Evolutionary conservation across 768 basidiomycete species (phyloP).

Genomic region (Calocera viscosa): DNA sequence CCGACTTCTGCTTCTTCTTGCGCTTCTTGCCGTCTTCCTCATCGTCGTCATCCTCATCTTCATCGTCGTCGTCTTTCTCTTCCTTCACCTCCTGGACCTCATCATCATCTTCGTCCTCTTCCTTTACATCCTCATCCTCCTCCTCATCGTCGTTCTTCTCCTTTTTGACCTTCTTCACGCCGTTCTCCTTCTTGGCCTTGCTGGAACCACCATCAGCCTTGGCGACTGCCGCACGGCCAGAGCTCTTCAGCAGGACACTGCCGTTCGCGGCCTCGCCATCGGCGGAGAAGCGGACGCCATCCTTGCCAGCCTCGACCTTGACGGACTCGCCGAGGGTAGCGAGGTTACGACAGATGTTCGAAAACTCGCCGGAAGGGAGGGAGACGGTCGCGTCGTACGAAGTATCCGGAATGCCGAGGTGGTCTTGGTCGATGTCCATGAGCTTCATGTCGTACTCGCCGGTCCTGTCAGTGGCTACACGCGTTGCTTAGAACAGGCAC

Average conservation of each 20-base stretch:
- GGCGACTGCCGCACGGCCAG: conserved; percentile 39
- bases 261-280: conserved; percentile 95
- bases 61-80: conserved; percentile 8
- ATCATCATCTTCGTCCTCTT: conserved; percentile 20
- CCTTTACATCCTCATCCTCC: conserved; percentile 19
- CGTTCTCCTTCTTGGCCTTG: conserved; percentile 34
- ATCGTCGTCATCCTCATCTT: conserved; percentile 42
- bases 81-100: conserved; percentile 28
- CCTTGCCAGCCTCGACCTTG: conserved; percentile 89
- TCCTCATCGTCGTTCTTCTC: conserved; percentile 28
- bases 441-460: conserved; percentile 99
- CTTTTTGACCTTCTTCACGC: conserved; percentile 28
- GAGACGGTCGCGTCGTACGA: conserved; percentile 89
- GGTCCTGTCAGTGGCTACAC: conserved; percentile 73
- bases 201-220: conserved; percentile 24
- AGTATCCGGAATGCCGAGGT: conserved; percentile 90
- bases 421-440: conserved; percentile 97
- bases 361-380: conserved; percentile 76
- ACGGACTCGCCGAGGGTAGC: conserved; percentile 84
- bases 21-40: conserved; percentile 37
- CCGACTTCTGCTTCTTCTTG: conserved; percentile 61
- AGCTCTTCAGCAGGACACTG: conserved; percentile 67
- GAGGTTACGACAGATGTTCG: conserved; percentile 86
- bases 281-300: conserved; percentile 81
- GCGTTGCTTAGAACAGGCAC: background rate